Evolutionary conservation across 169 alveolate species (phyloP), one percentile per base, ranked within the genome.

Genomic region (Plasmodium falciparum): DNA sequence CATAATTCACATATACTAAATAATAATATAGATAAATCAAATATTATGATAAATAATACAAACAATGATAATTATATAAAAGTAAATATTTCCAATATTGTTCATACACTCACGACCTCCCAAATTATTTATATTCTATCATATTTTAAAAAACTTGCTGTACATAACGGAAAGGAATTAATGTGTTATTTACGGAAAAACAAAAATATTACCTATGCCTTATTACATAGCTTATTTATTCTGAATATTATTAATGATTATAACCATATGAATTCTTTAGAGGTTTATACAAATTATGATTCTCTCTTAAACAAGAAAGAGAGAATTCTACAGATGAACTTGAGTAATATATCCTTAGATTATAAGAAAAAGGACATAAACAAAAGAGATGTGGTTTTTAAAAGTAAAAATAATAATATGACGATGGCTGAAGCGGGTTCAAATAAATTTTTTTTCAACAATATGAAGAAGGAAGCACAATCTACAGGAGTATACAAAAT

Each of bases 81-180:
- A 49, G 83, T 69, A 11, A 33, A 56, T 29, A 80, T 80, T 15
- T 33, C 85, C 2, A 80, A 80, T 2, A 56, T 80, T 3, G 17
- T 80, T 3, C 90, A 80, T 59, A 80, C 90, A n/a, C 56, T 92
- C 63, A 83, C 93, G 0, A 74, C 92, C 4, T 47, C 93, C 3
- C 95, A 92, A 72, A 89, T 92, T 22, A 85, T 83, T 26, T 92
- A 89, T 59, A 70, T 92, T 33, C 54, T 92, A n/a, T 80, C 92
- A 0, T 92, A 88, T 56, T 89, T 92, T 92, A 65, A 92, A 73
- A 92, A 92, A 12, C 74, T 74, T 15, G 74, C 91, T 22, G 33
- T 61, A 17, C 83, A 92, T 24, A 88, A 88, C 26, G 67, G 74
- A 15, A 85, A 54, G 1, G 66, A 72, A n/a, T 88, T 92, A 17